Conservation (phyloP, 2,329 filamentous ascomycete species). For the Beauveria rudraprayagi region DNA sequence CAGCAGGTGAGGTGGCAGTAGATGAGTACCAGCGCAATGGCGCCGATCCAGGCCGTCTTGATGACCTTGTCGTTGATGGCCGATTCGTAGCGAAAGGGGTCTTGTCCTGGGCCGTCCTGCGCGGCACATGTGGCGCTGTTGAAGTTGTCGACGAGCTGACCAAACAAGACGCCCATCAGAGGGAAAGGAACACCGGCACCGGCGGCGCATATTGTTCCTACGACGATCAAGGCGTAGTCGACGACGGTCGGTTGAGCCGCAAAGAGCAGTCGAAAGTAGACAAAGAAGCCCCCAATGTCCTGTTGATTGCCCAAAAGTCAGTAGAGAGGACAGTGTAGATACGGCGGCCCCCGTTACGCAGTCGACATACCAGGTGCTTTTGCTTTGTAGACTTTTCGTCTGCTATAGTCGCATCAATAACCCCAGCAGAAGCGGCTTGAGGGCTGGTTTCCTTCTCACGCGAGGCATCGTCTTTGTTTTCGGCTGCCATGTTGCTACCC, state of each 20-base stretch:
- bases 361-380: not conserved
- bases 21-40: slow-evolving; percentile 49
- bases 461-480: not conserved
- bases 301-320: not conserved
- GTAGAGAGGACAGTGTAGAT: not conserved
- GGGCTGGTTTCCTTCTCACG: not conserved
- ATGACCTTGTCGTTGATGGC: slow-evolving; percentile 44
- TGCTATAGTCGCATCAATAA: not conserved
- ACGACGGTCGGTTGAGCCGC: slow-evolving; percentile 27
- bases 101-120: slow-evolving; percentile 17
- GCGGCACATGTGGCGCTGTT: slow-evolving; percentile 39
- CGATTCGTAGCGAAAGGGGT: slow-evolving; percentile 12
- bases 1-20: slow-evolving; percentile 53
- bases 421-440: not conserved
- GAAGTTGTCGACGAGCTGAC: slow-evolving; percentile 47
- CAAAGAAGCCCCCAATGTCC: slow-evolving; percentile 24
- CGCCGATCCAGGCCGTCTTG: slow-evolving; percentile 49
- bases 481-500: not conserved
- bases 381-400: not conserved
- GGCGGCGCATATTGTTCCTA: slow-evolving; percentile 32
- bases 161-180: slow-evolving; percentile 49
- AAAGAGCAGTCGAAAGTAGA: slow-evolving; percentile 29
- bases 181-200: slow-evolving; percentile 49
- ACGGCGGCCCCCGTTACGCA: not conserved
- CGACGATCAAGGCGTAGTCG: slow-evolving; percentile 25